phyloP scores from a whole-genome alignment of 176 grass and related monocot genomes.

The Tillandsia fasciculata region DNA sequence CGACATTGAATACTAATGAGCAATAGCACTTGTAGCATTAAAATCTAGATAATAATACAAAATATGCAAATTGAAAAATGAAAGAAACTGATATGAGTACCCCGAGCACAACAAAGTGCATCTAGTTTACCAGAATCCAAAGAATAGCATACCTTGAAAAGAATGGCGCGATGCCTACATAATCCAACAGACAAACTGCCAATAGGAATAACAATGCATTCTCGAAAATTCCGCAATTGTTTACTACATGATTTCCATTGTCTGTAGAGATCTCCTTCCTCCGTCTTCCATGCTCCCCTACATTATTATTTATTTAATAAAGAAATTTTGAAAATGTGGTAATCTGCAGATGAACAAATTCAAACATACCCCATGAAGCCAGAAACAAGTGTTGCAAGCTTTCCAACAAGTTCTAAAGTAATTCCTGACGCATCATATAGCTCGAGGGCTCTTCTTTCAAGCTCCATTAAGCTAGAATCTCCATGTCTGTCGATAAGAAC shows the following conservation, averaged over 20 bases:
- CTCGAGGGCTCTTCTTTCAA: constrained; percentile 51
- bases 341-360: not conserved
- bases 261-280: constrained; percentile 58
- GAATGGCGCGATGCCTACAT: constrained; percentile 83
- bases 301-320: constrained; percentile 19
- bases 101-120: not conserved
- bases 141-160: constrained; percentile 55
- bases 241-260: constrained; percentile 82
- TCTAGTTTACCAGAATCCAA: not conserved
- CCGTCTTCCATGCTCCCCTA: constrained; percentile 68
- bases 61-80: not conserved
- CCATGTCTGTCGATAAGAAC: constrained; percentile 55
- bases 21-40: constrained; percentile 1
- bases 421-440: constrained; percentile 34
- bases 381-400: constrained; percentile 75
- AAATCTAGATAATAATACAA: no score
- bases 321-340: constrained; percentile 1
- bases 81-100: not conserved
- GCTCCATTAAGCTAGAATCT: constrained; percentile 46
- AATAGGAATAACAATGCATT: constrained; percentile 62
- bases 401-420: constrained; percentile 46
- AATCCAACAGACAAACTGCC: constrained; percentile 60
- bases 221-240: constrained; percentile 49
- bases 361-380: constrained; percentile 61
- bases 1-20: no score